Evolutionary conservation across 2,329 filamentous ascomycete species (phyloP).

Genomic region (Hirsutella rhossiliensis): DNA sequence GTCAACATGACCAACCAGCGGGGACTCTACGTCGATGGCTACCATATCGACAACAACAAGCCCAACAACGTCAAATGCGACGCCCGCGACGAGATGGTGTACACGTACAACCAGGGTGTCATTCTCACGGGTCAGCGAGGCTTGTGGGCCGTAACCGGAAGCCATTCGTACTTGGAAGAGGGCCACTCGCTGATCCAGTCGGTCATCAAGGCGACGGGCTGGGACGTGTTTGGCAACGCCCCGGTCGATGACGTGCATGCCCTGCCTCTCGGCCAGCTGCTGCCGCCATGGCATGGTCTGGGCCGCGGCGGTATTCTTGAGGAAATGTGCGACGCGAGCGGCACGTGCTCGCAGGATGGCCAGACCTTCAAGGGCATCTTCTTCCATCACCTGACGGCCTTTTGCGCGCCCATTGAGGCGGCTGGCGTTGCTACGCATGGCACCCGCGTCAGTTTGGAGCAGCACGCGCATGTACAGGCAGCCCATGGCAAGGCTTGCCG

Average conservation of each 20-base stretch:
- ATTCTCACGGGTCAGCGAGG: conserved; percentile 70
- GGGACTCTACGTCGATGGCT: conserved; percentile 78
- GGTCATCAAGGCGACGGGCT: conserved; percentile 71
- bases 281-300: conserved; percentile 56
- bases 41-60: conserved; percentile 58
- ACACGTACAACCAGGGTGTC: conserved; percentile 93
- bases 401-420: conserved; percentile 55
- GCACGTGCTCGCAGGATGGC: conserved; percentile 65
- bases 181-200: conserved; percentile 66
- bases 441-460: not conserved
- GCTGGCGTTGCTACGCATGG: conserved; percentile 7
- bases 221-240: conserved; percentile 34
- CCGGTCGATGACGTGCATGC: conserved; percentile 27
- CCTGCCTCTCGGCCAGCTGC: conserved; percentile 23
- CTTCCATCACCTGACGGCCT: conserved; percentile 74
- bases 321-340: conserved; percentile 67
- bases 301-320: conserved; percentile 73
- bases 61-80: conserved; percentile 65
- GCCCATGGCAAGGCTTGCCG: conserved; percentile 50
- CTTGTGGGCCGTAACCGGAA: conserved; percentile 67
- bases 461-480: conserved; percentile 8
- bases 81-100: conserved; percentile 74
- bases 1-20: conserved; percentile 70
- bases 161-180: conserved; percentile 59
- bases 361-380: conserved; percentile 95